These are phyloP conservation scores for Orbilia brochopaga DNA, from an alignment of 2,329 filamentous ascomycete species.

Conservation along the genomic window DNA sequence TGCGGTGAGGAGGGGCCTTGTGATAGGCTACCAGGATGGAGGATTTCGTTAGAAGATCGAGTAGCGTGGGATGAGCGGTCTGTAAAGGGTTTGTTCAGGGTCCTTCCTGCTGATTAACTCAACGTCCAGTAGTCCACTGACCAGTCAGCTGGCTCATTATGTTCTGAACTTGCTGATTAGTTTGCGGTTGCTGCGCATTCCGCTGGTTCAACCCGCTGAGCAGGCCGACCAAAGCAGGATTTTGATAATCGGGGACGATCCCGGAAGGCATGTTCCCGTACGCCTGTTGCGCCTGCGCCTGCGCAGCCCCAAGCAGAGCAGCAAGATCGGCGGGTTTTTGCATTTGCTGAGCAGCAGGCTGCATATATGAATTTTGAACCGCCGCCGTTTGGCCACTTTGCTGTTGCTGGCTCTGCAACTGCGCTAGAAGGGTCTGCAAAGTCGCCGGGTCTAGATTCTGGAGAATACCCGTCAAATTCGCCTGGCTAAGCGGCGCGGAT, in stretches of 20 bases:
- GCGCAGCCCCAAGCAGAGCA: slow-evolving; percentile 39
- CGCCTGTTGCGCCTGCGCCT: slow-evolving; percentile 33
- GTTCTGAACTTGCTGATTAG: slow-evolving; percentile 48
- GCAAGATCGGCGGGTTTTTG: slow-evolving; percentile 45
- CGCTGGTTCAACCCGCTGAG: slow-evolving; percentile 30
- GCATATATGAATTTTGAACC: slow-evolving; percentile 47
- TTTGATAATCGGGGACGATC: slow-evolving; percentile 35
- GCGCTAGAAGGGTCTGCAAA: slow-evolving; percentile 72
- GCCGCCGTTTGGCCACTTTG: slow-evolving; percentile 54
- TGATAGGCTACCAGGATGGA: too few species aligned
- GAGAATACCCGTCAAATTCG: slow-evolving; percentile 70
- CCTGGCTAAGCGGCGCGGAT: slow-evolving; percentile 55
- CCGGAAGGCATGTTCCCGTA: slow-evolving; percentile 27
- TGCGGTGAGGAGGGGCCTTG: too few species aligned
- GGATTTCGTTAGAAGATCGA: too few species aligned
- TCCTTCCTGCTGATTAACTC: background rate
- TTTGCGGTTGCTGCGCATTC: slow-evolving; percentile 39
- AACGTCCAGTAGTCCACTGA: slow-evolving; percentile 43
- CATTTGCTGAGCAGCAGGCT: slow-evolving; percentile 33
- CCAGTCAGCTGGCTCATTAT: slow-evolving; percentile 50
- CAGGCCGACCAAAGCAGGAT: slow-evolving; percentile 39
- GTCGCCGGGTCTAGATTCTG: slow-evolving; percentile 71
- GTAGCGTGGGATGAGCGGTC: too few species aligned
- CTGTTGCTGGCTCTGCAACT: slow-evolving; percentile 58
- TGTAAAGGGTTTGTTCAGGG: background rate